These are phyloP conservation scores for Flaveria bidentis DNA, from an alignment of 129 eudicot genomes.

Conservation along the genomic window DNA sequence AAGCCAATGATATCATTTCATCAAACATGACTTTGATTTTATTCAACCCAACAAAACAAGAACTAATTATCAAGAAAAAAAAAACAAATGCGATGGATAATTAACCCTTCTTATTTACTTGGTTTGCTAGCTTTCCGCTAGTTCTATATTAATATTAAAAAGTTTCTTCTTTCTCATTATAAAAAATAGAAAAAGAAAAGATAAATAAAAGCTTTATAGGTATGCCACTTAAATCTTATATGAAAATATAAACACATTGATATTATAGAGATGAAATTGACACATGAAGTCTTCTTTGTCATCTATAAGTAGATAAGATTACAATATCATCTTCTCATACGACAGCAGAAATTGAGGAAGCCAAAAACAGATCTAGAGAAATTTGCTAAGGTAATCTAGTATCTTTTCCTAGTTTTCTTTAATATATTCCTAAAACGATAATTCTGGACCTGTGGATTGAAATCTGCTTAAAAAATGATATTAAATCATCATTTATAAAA, in stretches of 20 bases:
- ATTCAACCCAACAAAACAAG: too few relatives aligned
- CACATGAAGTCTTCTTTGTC: conserved; percentile 25
- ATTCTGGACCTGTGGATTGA: neutral
- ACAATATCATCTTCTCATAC: conserved; percentile 8
- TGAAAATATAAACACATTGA: neutral
- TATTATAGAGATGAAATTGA: neutral
- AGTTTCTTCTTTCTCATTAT: neutral
- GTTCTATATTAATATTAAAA: too few relatives aligned
- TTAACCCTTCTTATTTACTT: too few relatives aligned
- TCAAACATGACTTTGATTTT: too few relatives aligned
- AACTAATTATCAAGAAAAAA: too few relatives aligned
- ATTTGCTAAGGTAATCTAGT: conserved; percentile 21
- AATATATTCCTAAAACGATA: neutral
- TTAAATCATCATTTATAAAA: neutral
- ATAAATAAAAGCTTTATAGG: neutral
- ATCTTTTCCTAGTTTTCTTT: neutral
- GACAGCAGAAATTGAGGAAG: conserved; percentile 9
- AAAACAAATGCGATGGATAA: too few relatives aligned
- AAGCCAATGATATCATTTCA: too few relatives aligned
- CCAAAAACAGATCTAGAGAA: conserved; percentile 23
- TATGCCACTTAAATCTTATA: neutral
- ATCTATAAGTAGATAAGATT: conserved; percentile 28
- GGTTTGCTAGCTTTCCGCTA: too few relatives aligned
- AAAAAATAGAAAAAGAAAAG: neutral
- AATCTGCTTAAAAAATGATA: neutral